Conservation (phyloP, 805 yeast species). For the Candida broadrunensis region DNA sequence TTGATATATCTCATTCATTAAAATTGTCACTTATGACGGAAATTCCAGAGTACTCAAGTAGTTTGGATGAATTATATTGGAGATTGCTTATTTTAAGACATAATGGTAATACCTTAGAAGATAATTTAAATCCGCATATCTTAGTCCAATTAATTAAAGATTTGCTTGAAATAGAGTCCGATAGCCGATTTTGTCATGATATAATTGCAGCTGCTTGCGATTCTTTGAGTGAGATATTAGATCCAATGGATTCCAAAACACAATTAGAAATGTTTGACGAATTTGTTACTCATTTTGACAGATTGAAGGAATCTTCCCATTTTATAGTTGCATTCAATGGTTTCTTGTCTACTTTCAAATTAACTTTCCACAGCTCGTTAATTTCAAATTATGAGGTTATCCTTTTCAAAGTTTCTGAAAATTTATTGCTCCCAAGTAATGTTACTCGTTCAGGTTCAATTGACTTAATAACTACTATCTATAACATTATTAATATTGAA, state of each 20-base stretch:
- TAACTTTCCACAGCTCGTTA: not conserved
- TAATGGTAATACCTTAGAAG: constrained; percentile 26
- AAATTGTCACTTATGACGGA: not conserved
- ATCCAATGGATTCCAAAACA: constrained; percentile 7
- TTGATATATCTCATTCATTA: not conserved
- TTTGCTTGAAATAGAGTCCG: constrained; percentile 4
- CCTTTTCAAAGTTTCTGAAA: constrained; percentile 14
- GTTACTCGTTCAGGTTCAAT: constrained; percentile 49
- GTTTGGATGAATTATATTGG: constrained; percentile 49
- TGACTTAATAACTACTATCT: constrained; percentile 38
- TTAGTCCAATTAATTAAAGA: constrained; percentile 12
- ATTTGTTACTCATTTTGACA: constrained; percentile 12
- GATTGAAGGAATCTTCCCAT: constrained; percentile 29
- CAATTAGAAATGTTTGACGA: not conserved
- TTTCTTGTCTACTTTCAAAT: constrained; percentile 14
- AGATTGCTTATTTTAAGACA: constrained; percentile 23
- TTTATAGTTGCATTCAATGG: constrained; percentile 34
- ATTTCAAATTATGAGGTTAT: constrained; percentile 10
- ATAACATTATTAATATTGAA: constrained; percentile 15
- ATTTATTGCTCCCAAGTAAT: constrained; percentile 50
- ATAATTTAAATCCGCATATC: constrained; percentile 13
- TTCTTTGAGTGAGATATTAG: constrained; percentile 22
- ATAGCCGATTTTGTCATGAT: constrained; percentile 24
- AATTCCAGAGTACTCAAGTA: not conserved
- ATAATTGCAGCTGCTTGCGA: constrained; percentile 38